A percentile compares a stretch with the other conserved stretches of the same genome.
Evolutionary conservation across 768 basidiomycete species (phyloP).

Genomic region (Cantharellus anzutake): DNA sequence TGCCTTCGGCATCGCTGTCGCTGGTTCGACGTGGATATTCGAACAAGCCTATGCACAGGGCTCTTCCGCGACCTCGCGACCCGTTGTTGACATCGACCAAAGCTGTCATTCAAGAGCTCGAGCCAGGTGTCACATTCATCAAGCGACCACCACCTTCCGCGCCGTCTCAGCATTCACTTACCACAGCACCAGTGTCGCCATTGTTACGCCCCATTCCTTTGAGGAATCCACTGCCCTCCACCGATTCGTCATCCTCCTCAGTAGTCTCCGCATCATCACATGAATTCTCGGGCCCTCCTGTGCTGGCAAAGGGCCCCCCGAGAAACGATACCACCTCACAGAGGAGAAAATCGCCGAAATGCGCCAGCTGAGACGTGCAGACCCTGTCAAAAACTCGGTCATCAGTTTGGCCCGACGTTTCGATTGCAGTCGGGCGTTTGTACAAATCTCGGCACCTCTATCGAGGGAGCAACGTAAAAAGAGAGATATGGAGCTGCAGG

Average conservation of each 20-base stretch:
- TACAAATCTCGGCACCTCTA: constrained; percentile 43
- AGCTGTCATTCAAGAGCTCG: constrained; percentile 16
- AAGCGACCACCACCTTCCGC: constrained; percentile 70
- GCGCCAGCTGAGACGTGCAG: constrained; percentile 33
- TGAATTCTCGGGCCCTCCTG: constrained; percentile 2
- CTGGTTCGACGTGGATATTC: not conserved
- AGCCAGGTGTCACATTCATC: constrained; percentile 44
- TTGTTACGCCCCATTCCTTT: constrained; percentile 6
- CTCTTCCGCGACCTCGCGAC: constrained; percentile 9
- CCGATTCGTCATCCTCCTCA: not conserved
- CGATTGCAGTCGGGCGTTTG: constrained; percentile 47
- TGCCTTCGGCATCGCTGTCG: no score
- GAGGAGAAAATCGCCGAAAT: constrained; percentile 38
- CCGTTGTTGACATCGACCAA: constrained; percentile 14
- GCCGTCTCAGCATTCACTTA: constrained; percentile 53
- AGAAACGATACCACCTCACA: constrained; percentile 21
- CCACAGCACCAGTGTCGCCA: constrained; percentile 50
- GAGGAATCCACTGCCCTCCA: not conserved
- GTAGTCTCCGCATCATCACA: not conserved
- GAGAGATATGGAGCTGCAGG: constrained; percentile 30
- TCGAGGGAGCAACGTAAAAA: constrained; percentile 26
- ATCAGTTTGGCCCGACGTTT: constrained; percentile 60
- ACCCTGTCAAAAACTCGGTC: constrained; percentile 40
- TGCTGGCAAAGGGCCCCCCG: constrained; percentile 13
- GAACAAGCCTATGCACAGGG: not conserved